Base-by-base conservation (phyloP, 345 rosid genomes). In the Combretum micranthum region DNA sequence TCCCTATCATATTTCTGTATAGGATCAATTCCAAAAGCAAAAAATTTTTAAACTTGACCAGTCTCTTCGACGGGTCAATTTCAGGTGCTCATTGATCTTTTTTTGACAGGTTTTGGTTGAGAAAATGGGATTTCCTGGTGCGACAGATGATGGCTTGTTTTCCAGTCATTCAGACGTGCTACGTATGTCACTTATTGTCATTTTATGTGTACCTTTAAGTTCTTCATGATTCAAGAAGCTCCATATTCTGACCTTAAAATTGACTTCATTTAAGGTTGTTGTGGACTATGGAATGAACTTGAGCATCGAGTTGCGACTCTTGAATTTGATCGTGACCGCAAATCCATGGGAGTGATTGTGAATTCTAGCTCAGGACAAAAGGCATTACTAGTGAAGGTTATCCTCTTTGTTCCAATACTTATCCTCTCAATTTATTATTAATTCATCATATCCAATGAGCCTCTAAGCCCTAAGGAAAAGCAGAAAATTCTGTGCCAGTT, bases 341-440 rank as follows among this genome's bases (percentile, higher is more conserved):
- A 93, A 69, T 93, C 99, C 50, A 93, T 93, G 99, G 99, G 99
- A 63, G 96, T 89, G 54, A 87, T 93, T 71, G 94, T 85, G 56
- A 80, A 83, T 69, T 88, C 98, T 46, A 73, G 77, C 77, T 67
- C 92, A 32, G 79, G 86, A 64, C 75, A 64, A 53, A 89, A 86
- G 57, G 55, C 78, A n/a, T 67, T 93, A 66, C 83, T 93, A 56
- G 97, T 89, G 65, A 93, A 93, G 97, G 99, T 86, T 17, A 53
- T 49, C 62, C 50, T 13, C 12, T 39, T 56, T 45, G 37, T 45
- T 47, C 46, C 15, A 19, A 42, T 56, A 47, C 17, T 42, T 15
- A 6, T 48, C 14, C 7, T 32, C 45, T 32, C 12, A 17, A 14
- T 50, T 25, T 3, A 13, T 20, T 39, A 22, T 32, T 1, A 32